These are phyloP conservation scores for Strigomonas oncopelti DNA, from an alignment of 208 protist species.

Conservation along the genomic window DNA sequence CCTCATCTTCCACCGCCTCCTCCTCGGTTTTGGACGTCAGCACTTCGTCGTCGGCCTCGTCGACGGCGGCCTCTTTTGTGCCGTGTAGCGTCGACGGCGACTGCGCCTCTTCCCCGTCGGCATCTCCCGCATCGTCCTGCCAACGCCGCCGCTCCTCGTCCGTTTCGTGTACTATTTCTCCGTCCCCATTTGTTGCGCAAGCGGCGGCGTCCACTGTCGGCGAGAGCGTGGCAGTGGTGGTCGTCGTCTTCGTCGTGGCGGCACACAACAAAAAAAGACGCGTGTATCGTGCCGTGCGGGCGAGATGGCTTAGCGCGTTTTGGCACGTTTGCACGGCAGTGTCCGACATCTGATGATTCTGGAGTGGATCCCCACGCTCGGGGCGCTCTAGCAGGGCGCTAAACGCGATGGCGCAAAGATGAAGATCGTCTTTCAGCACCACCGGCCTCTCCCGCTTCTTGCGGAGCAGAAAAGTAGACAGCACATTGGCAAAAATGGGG, in stretches of 20 bases:
- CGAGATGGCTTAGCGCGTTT: background rate
- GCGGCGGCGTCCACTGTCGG: no score
- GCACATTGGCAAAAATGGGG: conserved; percentile 36
- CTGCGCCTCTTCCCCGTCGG: no score
- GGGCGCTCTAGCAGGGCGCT: conserved; percentile 17
- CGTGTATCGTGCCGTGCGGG: background rate
- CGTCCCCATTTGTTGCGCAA: no score
- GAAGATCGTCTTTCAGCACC: conserved; percentile 19
- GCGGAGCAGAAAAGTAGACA: conserved; percentile 30
- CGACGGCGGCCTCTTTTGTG: no score
- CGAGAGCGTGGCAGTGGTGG: background rate
- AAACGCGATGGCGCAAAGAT: conserved; percentile 15
- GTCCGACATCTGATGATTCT: background rate
- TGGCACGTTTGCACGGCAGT: background rate
- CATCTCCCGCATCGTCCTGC: no score
- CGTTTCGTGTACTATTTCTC: no score
- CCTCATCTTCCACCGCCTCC: background rate
- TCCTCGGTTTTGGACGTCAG: background rate
- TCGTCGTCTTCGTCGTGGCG: background rate
- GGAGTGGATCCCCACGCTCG: background rate
- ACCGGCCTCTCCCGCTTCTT: conserved; percentile 18
- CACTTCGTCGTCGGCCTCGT: no score
- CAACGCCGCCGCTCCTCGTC: no score
- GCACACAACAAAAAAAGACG: background rate
- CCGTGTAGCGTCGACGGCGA: no score